Evolutionary conservation across 83 land plant species (phyloP).

Genomic region (Diphasiastrum complanatum): DNA sequence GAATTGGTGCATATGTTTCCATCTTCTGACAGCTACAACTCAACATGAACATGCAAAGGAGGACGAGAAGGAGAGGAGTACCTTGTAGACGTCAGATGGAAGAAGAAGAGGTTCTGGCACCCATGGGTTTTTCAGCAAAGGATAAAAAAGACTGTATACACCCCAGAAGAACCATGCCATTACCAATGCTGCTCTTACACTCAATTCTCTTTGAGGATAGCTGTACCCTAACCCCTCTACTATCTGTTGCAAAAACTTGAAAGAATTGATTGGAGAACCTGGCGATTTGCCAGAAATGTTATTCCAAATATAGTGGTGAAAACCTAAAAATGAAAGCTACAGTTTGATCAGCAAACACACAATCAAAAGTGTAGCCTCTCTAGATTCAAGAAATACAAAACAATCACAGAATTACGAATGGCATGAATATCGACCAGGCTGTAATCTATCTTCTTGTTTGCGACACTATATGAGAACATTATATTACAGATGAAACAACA

Average conservation of each 20-base stretch:
- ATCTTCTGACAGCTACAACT: neutral
- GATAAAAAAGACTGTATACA: constrained; percentile 59
- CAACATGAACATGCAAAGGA: neutral
- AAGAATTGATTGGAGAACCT: constrained; percentile 77
- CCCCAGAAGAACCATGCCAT: constrained; percentile 44
- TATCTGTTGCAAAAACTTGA: constrained; percentile 61
- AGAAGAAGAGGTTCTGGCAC: constrained; percentile 76
- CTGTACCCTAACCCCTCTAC: constrained; percentile 55
- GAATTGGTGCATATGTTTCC: neutral
- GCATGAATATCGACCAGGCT: no score
- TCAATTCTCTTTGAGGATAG: constrained; percentile 43
- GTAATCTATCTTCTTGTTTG: no score
- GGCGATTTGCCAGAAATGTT: no score
- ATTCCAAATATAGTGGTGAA: no score
- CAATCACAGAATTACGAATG: no score
- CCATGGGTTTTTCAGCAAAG: constrained; percentile 68
- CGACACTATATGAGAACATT: neutral
- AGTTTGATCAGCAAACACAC: no score
- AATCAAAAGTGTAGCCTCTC: no score
- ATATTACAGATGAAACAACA: neutral
- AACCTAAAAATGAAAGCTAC: no score
- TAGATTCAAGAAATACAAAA: no score
- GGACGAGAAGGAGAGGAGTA: constrained; percentile 10
- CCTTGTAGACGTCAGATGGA: constrained; percentile 94
- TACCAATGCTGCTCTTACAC: constrained; percentile 48